A percentile compares a stretch with the other conserved stretches of the same genome.
These are phyloP conservation scores for Rhynchospora breviuscula DNA, from an alignment of 176 grass and related monocot species.

Conservation along the genomic window DNA sequence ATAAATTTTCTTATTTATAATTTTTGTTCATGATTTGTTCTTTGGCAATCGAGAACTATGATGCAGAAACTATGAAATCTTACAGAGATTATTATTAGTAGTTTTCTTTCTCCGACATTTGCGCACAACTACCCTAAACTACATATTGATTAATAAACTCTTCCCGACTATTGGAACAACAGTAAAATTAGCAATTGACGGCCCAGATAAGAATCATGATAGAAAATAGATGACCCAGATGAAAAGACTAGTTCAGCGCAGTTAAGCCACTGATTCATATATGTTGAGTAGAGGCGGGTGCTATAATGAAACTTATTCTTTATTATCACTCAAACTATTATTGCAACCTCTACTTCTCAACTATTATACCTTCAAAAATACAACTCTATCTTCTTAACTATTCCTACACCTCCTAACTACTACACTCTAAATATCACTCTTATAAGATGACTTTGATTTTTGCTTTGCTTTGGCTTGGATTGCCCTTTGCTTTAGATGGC, in stretches of 20 bases:
- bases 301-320: too few relatives aligned
- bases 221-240: background rate
- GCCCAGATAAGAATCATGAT: background rate
- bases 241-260: background rate
- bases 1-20: background rate
- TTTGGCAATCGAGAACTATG: background rate
- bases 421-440: too few relatives aligned
- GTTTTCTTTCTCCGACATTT: background rate
- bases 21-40: conserved; percentile 10
- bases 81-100: background rate
- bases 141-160: background rate
- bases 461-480: too few relatives aligned
- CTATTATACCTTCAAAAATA: too few relatives aligned
- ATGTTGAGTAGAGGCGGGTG: too few relatives aligned
- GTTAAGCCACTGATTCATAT: too few relatives aligned
- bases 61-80: background rate
- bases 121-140: background rate
- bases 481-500: too few relatives aligned
- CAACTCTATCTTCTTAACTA: too few relatives aligned
- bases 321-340: too few relatives aligned
- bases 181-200: background rate
- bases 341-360: too few relatives aligned
- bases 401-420: too few relatives aligned
- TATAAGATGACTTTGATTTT: too few relatives aligned
- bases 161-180: background rate